Evolutionary conservation across 1,284 basidiomycete species (phyloP), one percentile per base, ranked within the genome.

Genomic region (Gastroboletus turbinatus): DNA sequence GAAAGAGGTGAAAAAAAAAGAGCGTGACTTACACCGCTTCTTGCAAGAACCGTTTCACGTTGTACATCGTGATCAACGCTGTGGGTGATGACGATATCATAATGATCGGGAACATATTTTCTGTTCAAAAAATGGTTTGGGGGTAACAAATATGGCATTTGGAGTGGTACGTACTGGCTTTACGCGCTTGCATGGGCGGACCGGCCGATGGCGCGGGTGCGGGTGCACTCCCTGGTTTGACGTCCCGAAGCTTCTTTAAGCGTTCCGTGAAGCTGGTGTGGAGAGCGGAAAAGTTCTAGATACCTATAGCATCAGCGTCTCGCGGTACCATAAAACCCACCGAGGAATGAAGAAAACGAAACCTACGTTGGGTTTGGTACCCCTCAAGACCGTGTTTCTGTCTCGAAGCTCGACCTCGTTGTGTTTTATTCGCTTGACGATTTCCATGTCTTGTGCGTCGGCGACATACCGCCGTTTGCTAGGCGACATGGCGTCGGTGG

Each of bases 21-120:
- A 21, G 45, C n/a, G n/a, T 3, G 8, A 75, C 87, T 65, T 76
- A 95, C 82, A 86, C 76, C 2, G 94, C 85, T 66, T 98, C 92
- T 75, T 98, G 93, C 17, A 99, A 75, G 73, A 98, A 96, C 45
- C 83, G 83, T 71, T 93, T 93, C 58, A 98, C 94, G 71, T 99
- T 99, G 82, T 96, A 90, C 94, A 99, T 97, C 5, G 94, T 98
- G 67, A 99, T 87, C 52, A 99, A 83, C 9, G 95, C 88, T 0
- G 96, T 98, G 0, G 95, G 95, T 1, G 93, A 95, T 0, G 94
- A 97, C 0, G 95, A 96, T 38, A 99, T 94, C 74, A 98, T 88
- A 70, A 98, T 96, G 68, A 99, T 98, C 0, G 96, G 96, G 72
- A 90, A 87, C 67, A 82, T 83, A 62, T 84, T 84, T 54, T 81